Evolutionary conservation across 2,329 filamentous ascomycete species (phyloP), one percentile per base, ranked within the genome.

Genomic region (Kalmusia sp.): DNA sequence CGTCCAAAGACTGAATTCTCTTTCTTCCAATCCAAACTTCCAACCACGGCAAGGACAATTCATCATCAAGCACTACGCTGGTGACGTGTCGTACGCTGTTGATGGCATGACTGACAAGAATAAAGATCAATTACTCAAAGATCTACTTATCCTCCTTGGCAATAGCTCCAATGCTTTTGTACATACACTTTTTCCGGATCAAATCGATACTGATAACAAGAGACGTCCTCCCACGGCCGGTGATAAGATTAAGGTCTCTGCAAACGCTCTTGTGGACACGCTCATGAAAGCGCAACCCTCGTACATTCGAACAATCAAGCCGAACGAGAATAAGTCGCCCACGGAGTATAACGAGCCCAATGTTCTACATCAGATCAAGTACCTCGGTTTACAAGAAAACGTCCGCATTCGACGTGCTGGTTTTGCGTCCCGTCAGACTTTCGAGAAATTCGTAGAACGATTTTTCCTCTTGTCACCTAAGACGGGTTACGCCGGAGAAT

Each of bases 81-180:
- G 95, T 76, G 95, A 99, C 76, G 95, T 99, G 63, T 88, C 87
- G 61, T 99, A 99, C 75, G 91, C 90, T 1, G 89, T 98, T 3
- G 91, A 96, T 51, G 95, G 95, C 54, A 99, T 99, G 81, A 99
- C 95, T 1, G 95, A 99, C 76, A 99, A 99, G 84, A 99, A 98
- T 82, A 99, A 98, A 82, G 95, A 99, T 70, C 92, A 96, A 76
- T 82, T 99, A 38, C 81, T 98, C 53, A 99, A 99, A 80, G 95
- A 96, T 64, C 80, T 99, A 35, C 83, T 98, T 46, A 93, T 91
- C 69, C 82, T 99, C 31, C 90, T 96, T 68, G 88, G 89, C 57
- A 86, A 87, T 62, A 97, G 92, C 69, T 84, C 86, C 52, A 98
- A 98, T 76, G 77, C 80, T 15, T 99, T 98, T 65, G 80, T 98